These are phyloP conservation scores for Lathyrus sativus DNA, from an alignment of 306 rosid species.

Conservation along the genomic window DNA sequence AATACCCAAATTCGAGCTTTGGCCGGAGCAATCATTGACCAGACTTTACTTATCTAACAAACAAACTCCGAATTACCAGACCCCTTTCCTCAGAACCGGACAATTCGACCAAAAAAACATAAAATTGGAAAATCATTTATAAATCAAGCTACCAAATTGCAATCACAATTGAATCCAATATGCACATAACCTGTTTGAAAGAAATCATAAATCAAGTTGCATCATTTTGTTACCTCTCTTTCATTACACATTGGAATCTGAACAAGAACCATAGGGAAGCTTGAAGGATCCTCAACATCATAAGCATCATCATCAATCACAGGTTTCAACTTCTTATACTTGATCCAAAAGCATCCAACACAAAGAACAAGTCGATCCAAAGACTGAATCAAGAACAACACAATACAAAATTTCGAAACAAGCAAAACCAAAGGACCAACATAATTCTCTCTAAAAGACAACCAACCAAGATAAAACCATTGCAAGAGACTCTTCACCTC, in stretches of 20 bases:
- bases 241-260: conserved; percentile 99
- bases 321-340: conserved; percentile 79
- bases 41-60: not conserved
- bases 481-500: conserved; percentile 76
- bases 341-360: conserved; percentile 96
- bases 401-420: conserved; percentile 84
- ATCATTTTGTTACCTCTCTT: conserved; percentile 73
- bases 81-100: not conserved
- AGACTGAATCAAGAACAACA: conserved; percentile 84
- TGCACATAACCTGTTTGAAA: not conserved
- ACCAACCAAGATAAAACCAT: conserved; percentile 76
- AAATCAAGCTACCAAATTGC: not conserved
- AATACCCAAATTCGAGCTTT: not conserved
- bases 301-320: conserved; percentile 49
- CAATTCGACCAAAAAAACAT: not conserved
- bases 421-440: conserved; percentile 67
- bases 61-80: not conserved
- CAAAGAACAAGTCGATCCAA: conserved; percentile 87
- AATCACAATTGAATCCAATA: not conserved
- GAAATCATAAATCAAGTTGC: conserved; percentile 25
- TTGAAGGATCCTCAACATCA: conserved; percentile 69
- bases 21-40: not conserved
- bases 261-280: conserved; percentile 87
- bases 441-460: conserved; percentile 76
- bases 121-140: conserved; percentile 17